Percentiles rank a stretch among this genome's conserved stretches.
Conservation (phyloP, 2,329 filamentous ascomycete genomes). For the Cytospora leucostoma region DNA sequence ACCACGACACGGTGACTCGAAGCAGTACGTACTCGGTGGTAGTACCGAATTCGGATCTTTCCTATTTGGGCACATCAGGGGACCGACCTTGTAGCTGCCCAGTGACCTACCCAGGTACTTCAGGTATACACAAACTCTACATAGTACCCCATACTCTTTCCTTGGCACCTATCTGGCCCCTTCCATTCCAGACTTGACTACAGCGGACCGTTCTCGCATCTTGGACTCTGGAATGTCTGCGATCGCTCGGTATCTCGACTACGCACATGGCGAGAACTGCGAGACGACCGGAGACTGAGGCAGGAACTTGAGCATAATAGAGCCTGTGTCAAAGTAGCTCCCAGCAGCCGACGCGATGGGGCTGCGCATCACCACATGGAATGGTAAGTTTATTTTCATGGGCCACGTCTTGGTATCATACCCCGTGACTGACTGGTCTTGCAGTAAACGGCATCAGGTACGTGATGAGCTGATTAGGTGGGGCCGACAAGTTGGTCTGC, state of each 20-base stretch:
- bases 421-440: conserved; percentile 33
- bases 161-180: neutral
- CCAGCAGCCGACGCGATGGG: conserved; percentile 54
- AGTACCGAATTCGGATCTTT: no score
- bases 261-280: conserved; percentile 2
- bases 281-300: conserved; percentile 15
- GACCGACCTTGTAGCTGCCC: no score
- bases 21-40: no score
- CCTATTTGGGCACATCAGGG: no score
- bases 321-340: neutral
- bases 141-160: neutral
- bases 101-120: no score
- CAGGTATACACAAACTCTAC: neutral
- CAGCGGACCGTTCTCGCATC: neutral
- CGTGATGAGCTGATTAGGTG: conserved; percentile 14
- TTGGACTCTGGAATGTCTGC: conserved; percentile 15
- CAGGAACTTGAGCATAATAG: neutral
- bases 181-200: neutral
- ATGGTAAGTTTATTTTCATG: conserved; percentile 57
- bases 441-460: conserved; percentile 80
- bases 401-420: neutral
- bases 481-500: neutral
- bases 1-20: no score
- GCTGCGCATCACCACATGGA: conserved; percentile 84
- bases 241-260: neutral